These are phyloP conservation scores for Teratosphaeria gauchensis DNA, from an alignment of 2,329 filamentous ascomycete genomes.

Conservation along the genomic window DNA sequence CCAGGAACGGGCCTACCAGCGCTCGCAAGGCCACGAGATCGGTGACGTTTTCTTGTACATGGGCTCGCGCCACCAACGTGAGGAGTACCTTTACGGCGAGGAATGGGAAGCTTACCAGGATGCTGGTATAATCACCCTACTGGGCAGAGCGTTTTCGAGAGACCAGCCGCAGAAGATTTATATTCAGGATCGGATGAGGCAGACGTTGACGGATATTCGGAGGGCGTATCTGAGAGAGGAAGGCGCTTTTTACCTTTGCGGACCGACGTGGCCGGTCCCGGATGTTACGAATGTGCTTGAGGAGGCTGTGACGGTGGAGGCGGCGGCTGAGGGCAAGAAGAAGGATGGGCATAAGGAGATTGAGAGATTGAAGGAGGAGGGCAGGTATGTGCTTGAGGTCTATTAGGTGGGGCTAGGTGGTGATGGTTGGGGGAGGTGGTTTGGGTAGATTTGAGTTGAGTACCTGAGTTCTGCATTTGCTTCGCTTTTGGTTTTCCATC, in stretches of 20 bases:
- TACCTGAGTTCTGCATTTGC: not conserved
- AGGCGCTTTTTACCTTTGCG: conserved; percentile 93
- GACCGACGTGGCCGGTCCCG: conserved; percentile 95
- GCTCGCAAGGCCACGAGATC: conserved; percentile 92
- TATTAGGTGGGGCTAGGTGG: conserved; percentile 46
- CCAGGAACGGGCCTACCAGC: conserved; percentile 95
- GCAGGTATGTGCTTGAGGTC: conserved; percentile 90
- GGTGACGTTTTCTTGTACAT: conserved; percentile 91
- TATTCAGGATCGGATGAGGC: conserved; percentile 95
- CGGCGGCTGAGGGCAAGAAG: conserved; percentile 34
- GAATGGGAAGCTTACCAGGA: conserved; percentile 98
- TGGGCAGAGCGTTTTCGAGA: conserved; percentile 88
- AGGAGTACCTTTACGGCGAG: conserved; percentile 97
- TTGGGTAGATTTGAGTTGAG: not conserved
- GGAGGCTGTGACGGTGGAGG: conserved; percentile 74
- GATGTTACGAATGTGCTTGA: conserved; percentile 90
- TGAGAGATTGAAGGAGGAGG: conserved; percentile 91
- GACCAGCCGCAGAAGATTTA: conserved; percentile 99
- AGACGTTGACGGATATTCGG: conserved; percentile 73
- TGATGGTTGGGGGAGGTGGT: not conserved
- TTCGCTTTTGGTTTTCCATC: not conserved
- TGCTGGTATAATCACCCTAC: conserved; percentile 85
- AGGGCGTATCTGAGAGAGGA: conserved; percentile 79
- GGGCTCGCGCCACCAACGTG: conserved; percentile 90
- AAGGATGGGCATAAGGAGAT: conserved; percentile 75